Percentiles rank a stretch among this genome's conserved stretches.
phyloP scores from a whole-genome alignment of 2,329 filamentous ascomycete species.

The Stachybotrys chlorohalonatus region DNA sequence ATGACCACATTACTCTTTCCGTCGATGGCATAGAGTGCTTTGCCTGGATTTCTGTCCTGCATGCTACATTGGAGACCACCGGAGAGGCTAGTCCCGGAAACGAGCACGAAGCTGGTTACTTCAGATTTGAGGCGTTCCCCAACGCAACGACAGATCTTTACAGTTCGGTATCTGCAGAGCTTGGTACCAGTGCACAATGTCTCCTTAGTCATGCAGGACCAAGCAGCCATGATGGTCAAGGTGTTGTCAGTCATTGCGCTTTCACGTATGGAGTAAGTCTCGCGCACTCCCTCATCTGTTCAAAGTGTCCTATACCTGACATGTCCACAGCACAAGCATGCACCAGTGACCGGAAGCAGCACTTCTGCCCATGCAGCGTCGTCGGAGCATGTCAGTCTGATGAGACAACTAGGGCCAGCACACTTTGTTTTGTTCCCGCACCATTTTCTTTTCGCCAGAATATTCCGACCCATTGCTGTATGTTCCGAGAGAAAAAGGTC shows the following conservation, averaged over 20 bases:
- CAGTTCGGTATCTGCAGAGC: constrained; percentile 22
- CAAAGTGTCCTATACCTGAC: background rate
- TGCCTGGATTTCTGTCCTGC: constrained; percentile 35
- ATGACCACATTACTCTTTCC: constrained; percentile 33
- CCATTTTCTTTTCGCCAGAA: constrained; percentile 48
- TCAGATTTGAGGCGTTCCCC: constrained; percentile 27
- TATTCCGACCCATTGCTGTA: constrained; percentile 45
- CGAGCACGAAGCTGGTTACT: constrained; percentile 11
- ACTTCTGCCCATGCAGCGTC: constrained; percentile 1
- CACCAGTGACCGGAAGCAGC: background rate
- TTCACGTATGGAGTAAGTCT: constrained; percentile 44
- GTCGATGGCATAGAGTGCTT: constrained; percentile 25
- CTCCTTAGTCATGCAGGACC: constrained; percentile 29
- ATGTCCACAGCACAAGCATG: background rate
- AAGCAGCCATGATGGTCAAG: constrained; percentile 14
- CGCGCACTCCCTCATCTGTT: background rate
- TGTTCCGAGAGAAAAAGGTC: constrained; percentile 13
- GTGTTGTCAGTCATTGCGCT: constrained; percentile 32
- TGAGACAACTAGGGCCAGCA: constrained; percentile 34
- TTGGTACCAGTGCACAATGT: constrained; percentile 34
- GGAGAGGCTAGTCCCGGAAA: constrained; percentile 14
- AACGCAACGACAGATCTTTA: constrained; percentile 29
- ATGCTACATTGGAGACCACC: constrained; percentile 29
- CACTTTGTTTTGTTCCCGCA: constrained; percentile 41
- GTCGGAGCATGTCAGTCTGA: constrained; percentile 20